These are phyloP conservation scores for Pogostemon cablin DNA, from an alignment of 257 asterid species.

Conservation along the genomic window DNA sequence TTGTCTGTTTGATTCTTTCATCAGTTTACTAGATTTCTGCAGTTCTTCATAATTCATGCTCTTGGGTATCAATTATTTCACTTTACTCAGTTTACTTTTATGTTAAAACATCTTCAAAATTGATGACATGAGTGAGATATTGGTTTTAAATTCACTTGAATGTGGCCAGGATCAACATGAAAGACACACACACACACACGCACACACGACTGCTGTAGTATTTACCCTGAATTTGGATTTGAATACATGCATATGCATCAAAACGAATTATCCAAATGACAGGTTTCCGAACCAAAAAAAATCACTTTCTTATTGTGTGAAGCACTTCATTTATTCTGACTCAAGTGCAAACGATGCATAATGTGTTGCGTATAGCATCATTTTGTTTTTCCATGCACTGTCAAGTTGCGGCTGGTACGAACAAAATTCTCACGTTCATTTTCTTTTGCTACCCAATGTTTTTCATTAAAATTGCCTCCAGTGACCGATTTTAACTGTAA, in stretches of 20 bases:
- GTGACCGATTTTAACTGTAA: not conserved
- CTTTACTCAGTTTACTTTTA: not conserved
- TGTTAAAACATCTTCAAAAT: constrained; percentile 13
- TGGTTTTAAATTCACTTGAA: not conserved
- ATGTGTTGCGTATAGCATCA: not conserved
- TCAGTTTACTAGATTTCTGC: not conserved
- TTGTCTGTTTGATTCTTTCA: constrained; percentile 4
- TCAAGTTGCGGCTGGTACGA: not conserved
- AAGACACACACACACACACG: not conserved
- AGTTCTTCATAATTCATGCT: not conserved
- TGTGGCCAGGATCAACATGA: not conserved
- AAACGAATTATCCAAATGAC: not conserved
- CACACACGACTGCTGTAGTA: not conserved
- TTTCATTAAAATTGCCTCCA: not conserved
- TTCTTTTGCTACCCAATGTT: not conserved
- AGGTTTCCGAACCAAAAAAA: not conserved
- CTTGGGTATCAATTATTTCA: not conserved
- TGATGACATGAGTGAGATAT: not conserved
- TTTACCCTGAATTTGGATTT: not conserved
- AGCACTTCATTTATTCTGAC: not conserved
- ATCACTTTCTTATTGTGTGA: not conserved
- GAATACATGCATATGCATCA: not conserved
- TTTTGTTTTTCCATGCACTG: constrained; percentile 1
- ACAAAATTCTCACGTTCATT: not conserved
- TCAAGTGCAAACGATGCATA: constrained; percentile 10